Evolutionary conservation across 176 grass and related monocot genomes (phyloP).

Genomic region (Carex parvula): DNA sequence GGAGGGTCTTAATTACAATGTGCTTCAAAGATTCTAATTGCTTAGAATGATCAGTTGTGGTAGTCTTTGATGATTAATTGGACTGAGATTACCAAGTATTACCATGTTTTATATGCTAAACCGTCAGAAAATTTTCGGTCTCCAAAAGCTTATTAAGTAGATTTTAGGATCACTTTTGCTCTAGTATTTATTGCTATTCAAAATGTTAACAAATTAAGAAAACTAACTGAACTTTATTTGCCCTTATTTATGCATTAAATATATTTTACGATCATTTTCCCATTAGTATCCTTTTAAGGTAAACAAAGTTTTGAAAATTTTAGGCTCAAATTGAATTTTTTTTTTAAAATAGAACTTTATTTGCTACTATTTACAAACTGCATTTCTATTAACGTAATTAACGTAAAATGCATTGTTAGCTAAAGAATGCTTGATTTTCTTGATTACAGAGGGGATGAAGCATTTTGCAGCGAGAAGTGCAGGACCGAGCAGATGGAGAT

Average conservation of each 20-base stretch:
- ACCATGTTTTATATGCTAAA: background rate
- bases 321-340: background rate
- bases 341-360: too few relatives aligned
- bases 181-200: background rate
- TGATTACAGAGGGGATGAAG: constrained; percentile 48
- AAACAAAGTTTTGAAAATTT: background rate
- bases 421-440: background rate
- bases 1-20: background rate
- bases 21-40: background rate
- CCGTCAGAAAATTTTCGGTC: too few relatives aligned
- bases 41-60: background rate
- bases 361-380: background rate
- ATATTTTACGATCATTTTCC: background rate
- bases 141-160: background rate
- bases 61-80: background rate
- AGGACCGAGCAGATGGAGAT: constrained; percentile 72
- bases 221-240: background rate
- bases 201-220: background rate
- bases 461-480: constrained; percentile 80
- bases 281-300: background rate
- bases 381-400: background rate
- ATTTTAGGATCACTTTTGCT: background rate
- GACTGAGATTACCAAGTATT: background rate
- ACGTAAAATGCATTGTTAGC: background rate
- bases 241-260: background rate